Base-by-base conservation (phyloP, 352 stramenopile species). In the Globisporangium sylvaticum region DNA sequence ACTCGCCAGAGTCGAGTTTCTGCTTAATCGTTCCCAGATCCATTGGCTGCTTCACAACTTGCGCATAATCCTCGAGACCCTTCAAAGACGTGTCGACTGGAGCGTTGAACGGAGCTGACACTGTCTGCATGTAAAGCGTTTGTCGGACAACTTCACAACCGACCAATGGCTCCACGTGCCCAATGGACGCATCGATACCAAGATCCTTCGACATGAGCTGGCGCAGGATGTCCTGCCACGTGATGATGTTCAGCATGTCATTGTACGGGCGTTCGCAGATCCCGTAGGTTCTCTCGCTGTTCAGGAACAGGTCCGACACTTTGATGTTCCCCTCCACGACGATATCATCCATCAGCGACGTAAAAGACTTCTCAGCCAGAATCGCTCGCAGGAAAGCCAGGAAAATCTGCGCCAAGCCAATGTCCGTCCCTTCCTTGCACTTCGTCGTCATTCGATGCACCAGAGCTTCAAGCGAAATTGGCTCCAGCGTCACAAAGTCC, bases 21-120 rank as follows among this genome's bases (percentile, higher is more conserved):
- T 79, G 80, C 62, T 90, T 89, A 39, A 98, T 91, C 15, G 91
- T 97, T 7, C 89, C 86, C 18, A 98, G 67, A 78, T 98, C 92
- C 88, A 97, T 97, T 22, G 92, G 92, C 25, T 80, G 78, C 68
- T 96, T 97, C 24, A 98, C 76, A 48, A 95, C 70, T 37, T 94
- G 74, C 7, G 79, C 62, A 57, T 98, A 98, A 68, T 97, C 91
- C 70, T 93, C 79, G 2, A 98, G 70, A 3, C 88, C 88, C 62
- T 96, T 88, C 7, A 80, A 44, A 27, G 77, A 79, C 44, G 74
- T 88, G 60, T 97, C 88, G 14, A 97, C 91, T 4, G 91, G 91
- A 31, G 77, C 64, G 27, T 94, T 90, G 67, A 97, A 97, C 7
- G 87, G 83, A 9, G 74, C 69, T 32, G 87, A 92, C 27, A 90